Evolutionary conservation across 2,329 filamentous ascomycete species (phyloP).

Genomic region (Epichloe coenophiala): DNA sequence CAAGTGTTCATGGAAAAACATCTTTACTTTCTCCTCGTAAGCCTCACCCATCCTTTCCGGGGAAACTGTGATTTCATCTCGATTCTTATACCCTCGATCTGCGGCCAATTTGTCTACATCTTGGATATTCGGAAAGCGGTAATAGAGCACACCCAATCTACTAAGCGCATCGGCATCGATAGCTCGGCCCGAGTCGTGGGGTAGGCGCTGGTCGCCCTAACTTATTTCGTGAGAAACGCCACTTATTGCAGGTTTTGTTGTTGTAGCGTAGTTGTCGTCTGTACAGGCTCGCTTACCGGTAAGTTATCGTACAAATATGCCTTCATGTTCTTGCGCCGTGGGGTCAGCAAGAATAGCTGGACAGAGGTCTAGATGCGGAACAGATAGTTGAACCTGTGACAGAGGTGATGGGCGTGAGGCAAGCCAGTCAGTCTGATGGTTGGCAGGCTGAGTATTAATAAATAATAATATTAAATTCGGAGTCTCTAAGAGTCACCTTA

Average conservation of each 20-base stretch:
- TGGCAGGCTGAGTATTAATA: too few species aligned
- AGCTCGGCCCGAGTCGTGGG: conserved; percentile 70
- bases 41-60: conserved; percentile 70
- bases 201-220: conserved; percentile 83
- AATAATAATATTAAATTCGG: too few species aligned
- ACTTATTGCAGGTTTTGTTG: not conserved
- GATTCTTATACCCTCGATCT: conserved; percentile 78
- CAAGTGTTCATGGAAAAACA: conserved; percentile 88
- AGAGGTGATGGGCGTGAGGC: too few species aligned
- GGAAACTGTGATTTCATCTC: conserved; percentile 83
- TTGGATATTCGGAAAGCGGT: conserved; percentile 47
- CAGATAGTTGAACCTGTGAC: too few species aligned
- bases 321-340: conserved; percentile 28
- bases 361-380: not conserved
- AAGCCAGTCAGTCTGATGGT: too few species aligned
- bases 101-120: conserved; percentile 62
- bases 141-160: conserved; percentile 71
- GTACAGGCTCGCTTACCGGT: conserved; percentile 26
- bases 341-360: not conserved
- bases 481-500: too few species aligned
- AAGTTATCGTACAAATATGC: conserved; percentile 45
- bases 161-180: conserved; percentile 54
- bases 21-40: conserved; percentile 89
- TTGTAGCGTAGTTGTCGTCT: not conserved
- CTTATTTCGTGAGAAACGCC: conserved; percentile 5